A percentile compares a stretch with the other conserved stretches of the same genome.
These are phyloP conservation scores for Chlorella sorokiniana DNA, from an alignment of 139 green algal genomes.

Conservation along the genomic window DNA sequence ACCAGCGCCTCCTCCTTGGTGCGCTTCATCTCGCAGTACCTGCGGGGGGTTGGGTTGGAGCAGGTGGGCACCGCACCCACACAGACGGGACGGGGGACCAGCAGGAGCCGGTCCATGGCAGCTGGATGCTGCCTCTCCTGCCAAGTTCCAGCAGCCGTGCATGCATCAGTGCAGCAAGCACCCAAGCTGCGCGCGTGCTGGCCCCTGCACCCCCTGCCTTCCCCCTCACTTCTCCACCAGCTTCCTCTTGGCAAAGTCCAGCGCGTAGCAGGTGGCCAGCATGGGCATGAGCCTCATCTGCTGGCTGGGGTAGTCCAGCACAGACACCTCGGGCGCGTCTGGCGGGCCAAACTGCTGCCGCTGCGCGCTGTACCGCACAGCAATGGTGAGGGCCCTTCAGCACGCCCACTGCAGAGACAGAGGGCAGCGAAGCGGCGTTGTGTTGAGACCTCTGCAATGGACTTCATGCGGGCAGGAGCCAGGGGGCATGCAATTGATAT, in stretches of 20 bases:
- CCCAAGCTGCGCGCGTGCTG: too few species aligned
- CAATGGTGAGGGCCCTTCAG: slow-evolving; percentile 77
- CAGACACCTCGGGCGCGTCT: slow-evolving; percentile 66
- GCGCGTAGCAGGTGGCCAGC: slow-evolving; percentile 76
- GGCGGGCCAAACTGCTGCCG: slow-evolving; percentile 85
- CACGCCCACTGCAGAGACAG: slow-evolving; percentile 54
- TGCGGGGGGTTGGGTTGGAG: slow-evolving; percentile 2
- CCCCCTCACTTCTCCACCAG: slow-evolving; percentile 54
- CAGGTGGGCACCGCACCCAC: too few species aligned
- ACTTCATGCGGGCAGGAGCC: neutral
- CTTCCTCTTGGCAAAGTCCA: slow-evolving; percentile 68
- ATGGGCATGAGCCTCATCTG: slow-evolving; percentile 80
- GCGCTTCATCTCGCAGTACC: slow-evolving; percentile 79
- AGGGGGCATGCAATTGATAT: too few species aligned
- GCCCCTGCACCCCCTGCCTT: too few species aligned
- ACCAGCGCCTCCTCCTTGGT: slow-evolving; percentile 69
- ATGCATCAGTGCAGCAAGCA: too few species aligned
- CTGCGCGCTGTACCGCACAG: slow-evolving; percentile 73
- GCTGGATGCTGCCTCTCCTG: too few species aligned
- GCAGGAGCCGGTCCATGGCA: too few species aligned
- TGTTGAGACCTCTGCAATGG: neutral
- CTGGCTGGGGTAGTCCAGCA: slow-evolving; percentile 85
- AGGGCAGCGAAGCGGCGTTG: neutral
- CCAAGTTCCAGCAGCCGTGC: too few species aligned
- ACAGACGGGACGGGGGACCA: too few species aligned